Conservation (phyloP, 257 asterid species). For the Avicennia marina region DNA sequence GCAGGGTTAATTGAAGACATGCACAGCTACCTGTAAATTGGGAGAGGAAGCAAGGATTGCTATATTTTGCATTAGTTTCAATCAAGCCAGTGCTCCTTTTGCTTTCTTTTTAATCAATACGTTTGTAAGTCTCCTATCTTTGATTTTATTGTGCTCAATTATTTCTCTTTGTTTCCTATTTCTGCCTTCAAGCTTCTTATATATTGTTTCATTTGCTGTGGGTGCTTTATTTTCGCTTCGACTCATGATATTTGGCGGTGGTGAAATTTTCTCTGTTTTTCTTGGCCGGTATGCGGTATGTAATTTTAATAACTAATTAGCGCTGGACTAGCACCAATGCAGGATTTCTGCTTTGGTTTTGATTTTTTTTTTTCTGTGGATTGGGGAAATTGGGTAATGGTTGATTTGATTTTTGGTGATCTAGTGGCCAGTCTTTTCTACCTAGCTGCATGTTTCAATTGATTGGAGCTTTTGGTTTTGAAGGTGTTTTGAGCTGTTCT, state of each 20-base stretch:
- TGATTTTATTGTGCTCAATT: slow-evolving; percentile 12
- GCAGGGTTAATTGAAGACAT: slow-evolving; percentile 24
- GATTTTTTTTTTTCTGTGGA: slow-evolving; percentile 21
- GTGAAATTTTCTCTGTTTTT: no score
- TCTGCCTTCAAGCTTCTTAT: background rate
- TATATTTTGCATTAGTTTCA: slow-evolving; percentile 31
- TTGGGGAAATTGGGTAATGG: slow-evolving; percentile 29
- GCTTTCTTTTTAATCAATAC: slow-evolving; percentile 44
- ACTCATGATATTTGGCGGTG: slow-evolving; percentile 6
- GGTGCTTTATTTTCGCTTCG: slow-evolving; percentile 8
- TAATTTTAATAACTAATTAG: slow-evolving; percentile 17
- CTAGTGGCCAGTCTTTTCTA: slow-evolving; percentile 22
- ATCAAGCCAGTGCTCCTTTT: no score
- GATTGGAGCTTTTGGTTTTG: slow-evolving; percentile 32
- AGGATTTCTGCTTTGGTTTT: slow-evolving; percentile 31
- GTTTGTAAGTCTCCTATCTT: slow-evolving; percentile 51
- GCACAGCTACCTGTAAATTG: slow-evolving; percentile 40
- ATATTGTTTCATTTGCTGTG: slow-evolving; percentile 8
- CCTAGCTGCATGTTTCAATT: slow-evolving; percentile 28
- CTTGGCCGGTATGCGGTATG: slow-evolving; percentile 57
- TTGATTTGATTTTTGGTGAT: slow-evolving; percentile 69
- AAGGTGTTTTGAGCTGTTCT: slow-evolving; percentile 15
- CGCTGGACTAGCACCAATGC: slow-evolving; percentile 31
- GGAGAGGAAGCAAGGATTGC: slow-evolving; percentile 32
- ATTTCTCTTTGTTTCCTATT: background rate